Conservation (phyloP, 1,284 basidiomycete genomes). For the Ceratobasidium sp. region DNA sequence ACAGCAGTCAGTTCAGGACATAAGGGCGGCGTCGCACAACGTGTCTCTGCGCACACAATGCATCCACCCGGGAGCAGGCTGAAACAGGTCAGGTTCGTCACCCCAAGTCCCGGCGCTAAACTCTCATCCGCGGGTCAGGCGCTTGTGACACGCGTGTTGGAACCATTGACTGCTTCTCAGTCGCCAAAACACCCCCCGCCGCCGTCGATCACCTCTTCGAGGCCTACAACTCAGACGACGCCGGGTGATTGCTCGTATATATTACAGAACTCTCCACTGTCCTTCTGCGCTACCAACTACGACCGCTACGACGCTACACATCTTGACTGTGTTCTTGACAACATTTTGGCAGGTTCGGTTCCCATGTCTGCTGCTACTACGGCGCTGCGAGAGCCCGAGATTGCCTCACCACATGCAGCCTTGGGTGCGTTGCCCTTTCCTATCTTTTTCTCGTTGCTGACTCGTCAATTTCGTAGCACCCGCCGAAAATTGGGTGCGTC, state of each 20-base stretch:
- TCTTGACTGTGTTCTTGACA: not conserved
- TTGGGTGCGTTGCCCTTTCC: not conserved
- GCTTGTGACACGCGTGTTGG: constrained; percentile 20
- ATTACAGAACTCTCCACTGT: not conserved
- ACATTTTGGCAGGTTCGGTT: not conserved
- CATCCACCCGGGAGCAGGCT: not conserved
- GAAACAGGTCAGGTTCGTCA: not conserved
- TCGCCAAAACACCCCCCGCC: not conserved
- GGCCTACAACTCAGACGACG: not conserved
- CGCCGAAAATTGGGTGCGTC: constrained; percentile 38
- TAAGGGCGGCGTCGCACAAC: constrained; percentile 32
- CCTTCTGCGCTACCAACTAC: not conserved
- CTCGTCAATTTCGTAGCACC: constrained; percentile 1
- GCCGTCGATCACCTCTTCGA: not conserved
- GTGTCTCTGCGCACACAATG: constrained; percentile 1
- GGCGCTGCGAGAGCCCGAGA: constrained; percentile 21
- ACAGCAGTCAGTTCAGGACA: not conserved
- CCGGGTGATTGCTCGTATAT: not conserved
- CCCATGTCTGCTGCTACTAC: constrained; percentile 31
- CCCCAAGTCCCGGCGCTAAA: constrained; percentile 1
- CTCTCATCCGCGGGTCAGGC: not conserved
- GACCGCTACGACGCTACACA: not conserved
- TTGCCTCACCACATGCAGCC: constrained; percentile 3
- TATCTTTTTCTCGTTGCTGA: not conserved
- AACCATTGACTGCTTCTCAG: not conserved